Evolutionary conservation across 352 stramenopile species (phyloP), one percentile per base, ranked within the genome.

Genomic region (Pythium phragmiticola): DNA sequence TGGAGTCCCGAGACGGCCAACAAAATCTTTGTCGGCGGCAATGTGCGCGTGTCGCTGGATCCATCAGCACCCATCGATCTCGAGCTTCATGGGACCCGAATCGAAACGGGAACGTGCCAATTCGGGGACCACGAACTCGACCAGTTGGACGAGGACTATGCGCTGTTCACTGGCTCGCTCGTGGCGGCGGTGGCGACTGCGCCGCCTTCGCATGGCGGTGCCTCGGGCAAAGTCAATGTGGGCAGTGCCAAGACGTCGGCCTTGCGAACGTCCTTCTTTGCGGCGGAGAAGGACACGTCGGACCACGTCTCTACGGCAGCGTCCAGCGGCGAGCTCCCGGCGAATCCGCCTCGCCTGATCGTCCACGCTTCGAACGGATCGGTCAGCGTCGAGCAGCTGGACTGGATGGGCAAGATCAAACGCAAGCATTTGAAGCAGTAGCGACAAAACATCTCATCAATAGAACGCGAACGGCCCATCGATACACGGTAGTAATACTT

Each of bases 371-470:
- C 64, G 34, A 65, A 60, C 46, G 55, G 60, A n/a, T 63, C 52
- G 12, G 65, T 77, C 39, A 56, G 39, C 13, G n/a, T 77, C 3
- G 64, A 73, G 53, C 84, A 93, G 60, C 68, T 91, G 12, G 80
- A 85, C 64, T 93, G 82, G 84, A 93, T 91, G 80, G 79, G 78
- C 39, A 90, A 93, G 60, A 73, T 93, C 64, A 89, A 89, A 62
- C 78, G 78, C 58, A 89, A 90, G 57, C 76, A 90, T 65, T 64
- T 87, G 33, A n/a, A 34, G 14, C 46, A 52, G 46, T 52, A 52
- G 21, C 2, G 26, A 30, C 16, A 46, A 14, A 4, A 46, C 14
- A 14, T 13, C 1, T 39, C 34, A 39, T 0, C 34, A 13, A 39
- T 13, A 30, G 34, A 39, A 39, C 7, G 39, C 16, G 39, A 46